Conservation (phyloP, 2,329 filamentous ascomycete species). For the Uncinocarpus reesii region DNA sequence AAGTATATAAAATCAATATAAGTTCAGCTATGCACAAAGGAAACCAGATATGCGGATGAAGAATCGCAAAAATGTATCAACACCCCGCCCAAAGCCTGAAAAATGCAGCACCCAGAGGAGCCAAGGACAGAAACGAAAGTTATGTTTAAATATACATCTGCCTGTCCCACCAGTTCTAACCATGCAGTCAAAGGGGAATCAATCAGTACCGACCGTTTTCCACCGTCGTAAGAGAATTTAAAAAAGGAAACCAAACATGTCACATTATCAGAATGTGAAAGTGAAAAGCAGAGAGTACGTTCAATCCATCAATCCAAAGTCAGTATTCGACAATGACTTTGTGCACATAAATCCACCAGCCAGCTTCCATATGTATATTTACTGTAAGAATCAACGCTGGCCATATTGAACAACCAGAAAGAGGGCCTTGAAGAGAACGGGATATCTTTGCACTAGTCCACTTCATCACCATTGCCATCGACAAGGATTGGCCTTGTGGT, state of each 20-base stretch:
- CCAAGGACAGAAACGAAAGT: background rate
- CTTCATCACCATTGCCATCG: constrained; percentile 3
- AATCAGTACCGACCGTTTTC: background rate
- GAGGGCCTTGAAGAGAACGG: no score
- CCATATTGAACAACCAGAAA: no score
- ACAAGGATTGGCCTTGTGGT: constrained; percentile 9
- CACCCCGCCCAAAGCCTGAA: no score
- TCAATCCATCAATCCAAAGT: no score
- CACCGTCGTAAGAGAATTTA: background rate
- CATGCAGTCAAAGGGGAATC: background rate
- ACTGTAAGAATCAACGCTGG: no score
- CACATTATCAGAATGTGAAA: background rate
- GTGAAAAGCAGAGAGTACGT: background rate
- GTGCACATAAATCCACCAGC: no score
- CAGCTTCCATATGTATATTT: no score
- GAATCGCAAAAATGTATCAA: background rate
- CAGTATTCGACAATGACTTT: no score
- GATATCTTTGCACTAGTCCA: no score
- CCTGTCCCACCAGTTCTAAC: background rate
- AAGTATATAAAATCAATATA: background rate
- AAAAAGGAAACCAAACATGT: background rate
- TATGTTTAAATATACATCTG: background rate
- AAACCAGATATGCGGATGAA: background rate
- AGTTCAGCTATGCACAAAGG: no score
- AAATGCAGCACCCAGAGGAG: background rate